These are phyloP conservation scores for Globisporangium megalacanthum DNA, from an alignment of 352 stramenopile species.

Conservation along the genomic window DNA sequence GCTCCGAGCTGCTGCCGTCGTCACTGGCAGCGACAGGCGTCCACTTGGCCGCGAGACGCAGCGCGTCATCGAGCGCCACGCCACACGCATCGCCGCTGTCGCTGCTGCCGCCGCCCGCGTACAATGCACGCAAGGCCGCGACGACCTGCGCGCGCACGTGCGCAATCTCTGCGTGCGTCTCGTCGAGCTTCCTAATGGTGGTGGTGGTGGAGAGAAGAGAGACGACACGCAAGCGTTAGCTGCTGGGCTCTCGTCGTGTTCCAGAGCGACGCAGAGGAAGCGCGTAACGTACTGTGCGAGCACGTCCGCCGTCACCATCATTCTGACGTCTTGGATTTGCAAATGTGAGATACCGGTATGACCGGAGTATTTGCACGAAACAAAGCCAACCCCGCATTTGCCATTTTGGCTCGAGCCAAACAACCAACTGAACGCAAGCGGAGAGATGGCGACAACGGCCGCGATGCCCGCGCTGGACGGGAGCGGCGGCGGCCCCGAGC, in stretches of 20 bases:
- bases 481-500: constrained; percentile 36
- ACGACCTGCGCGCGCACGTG: constrained; percentile 49
- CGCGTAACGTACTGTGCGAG: constrained; percentile 12
- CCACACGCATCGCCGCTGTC: constrained; percentile 26
- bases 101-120: constrained; percentile 18
- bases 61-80: constrained; percentile 56
- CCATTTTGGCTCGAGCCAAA: neutral
- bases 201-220: neutral
- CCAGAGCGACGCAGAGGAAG: neutral
- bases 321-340: constrained; percentile 5
- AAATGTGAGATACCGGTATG: no score
- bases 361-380: no score
- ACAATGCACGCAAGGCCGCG: constrained; percentile 59
- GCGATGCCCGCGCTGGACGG: constrained; percentile 7
- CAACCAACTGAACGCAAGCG: neutral
- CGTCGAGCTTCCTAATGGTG: constrained; percentile 48
- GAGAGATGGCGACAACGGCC: neutral
- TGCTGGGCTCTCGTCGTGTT: no score
- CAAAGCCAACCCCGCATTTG: neutral
- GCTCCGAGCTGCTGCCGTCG: constrained; percentile 23
- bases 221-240: neutral
- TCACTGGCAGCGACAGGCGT: constrained; percentile 3
- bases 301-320: constrained; percentile 13
- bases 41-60: constrained; percentile 55
- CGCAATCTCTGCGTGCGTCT: constrained; percentile 58